phyloP scores from a whole-genome alignment of 352 stramenopile genomes.

The Pythium phragmitis region DNA sequence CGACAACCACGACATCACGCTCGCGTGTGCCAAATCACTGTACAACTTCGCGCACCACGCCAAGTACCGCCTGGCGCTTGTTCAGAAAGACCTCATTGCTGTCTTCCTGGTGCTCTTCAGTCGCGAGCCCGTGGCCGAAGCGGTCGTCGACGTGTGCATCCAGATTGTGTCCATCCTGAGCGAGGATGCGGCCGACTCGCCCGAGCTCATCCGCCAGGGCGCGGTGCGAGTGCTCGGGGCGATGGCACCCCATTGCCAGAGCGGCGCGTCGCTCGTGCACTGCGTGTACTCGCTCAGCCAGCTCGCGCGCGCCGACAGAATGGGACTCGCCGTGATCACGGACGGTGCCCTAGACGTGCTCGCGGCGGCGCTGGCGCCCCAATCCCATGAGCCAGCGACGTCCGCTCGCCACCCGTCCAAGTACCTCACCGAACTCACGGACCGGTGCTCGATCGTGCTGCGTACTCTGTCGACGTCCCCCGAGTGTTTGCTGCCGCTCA shows the following conservation, averaged over 20 bases:
- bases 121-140: slow-evolving; percentile 27
- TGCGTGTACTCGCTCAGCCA: slow-evolving; percentile 69
- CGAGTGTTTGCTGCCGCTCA: slow-evolving; percentile 48
- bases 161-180: slow-evolving; percentile 67
- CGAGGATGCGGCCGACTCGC: slow-evolving; percentile 55
- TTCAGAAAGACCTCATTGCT: slow-evolving; percentile 57
- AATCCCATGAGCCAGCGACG: slow-evolving; percentile 12
- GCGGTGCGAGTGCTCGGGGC: slow-evolving; percentile 55
- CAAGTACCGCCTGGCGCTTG: slow-evolving; percentile 50
- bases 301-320: slow-evolving; percentile 52
- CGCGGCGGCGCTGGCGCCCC: slow-evolving; percentile 33
- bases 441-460: slow-evolving; percentile 71
- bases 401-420: slow-evolving; percentile 13
- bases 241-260: slow-evolving; percentile 35
- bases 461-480: slow-evolving; percentile 57
- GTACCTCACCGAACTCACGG: slow-evolving; percentile 31
- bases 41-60: slow-evolving; percentile 71
- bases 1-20: slow-evolving; percentile 46
- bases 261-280: slow-evolving; percentile 34
- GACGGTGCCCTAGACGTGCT: slow-evolving; percentile 69
- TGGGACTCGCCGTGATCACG: slow-evolving; percentile 37
- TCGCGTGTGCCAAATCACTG: slow-evolving; percentile 64
- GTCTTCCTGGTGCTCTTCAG: slow-evolving; percentile 44
- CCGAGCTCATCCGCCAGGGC: slow-evolving; percentile 48
- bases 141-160: slow-evolving; percentile 59